Evolutionary conservation across 768 basidiomycete genomes (phyloP).

Genomic region (Mrakia frigida): DNA sequence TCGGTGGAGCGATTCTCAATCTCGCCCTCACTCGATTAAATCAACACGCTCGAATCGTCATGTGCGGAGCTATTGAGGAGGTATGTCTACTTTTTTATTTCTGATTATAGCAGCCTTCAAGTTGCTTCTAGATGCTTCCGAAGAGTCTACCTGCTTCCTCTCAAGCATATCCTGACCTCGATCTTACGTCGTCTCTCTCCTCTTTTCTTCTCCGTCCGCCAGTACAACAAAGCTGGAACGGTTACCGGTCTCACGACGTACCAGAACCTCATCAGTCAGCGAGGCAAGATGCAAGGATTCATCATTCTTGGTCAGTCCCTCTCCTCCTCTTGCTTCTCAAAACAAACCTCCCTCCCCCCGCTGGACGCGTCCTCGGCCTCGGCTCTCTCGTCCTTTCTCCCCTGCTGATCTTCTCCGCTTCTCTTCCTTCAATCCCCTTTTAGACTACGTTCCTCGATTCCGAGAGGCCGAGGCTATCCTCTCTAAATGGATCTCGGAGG

Average conservation of each 20-base stretch:
- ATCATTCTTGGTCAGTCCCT: conserved; percentile 16
- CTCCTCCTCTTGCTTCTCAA: neutral
- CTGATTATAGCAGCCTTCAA: neutral
- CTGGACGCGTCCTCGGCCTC: neutral
- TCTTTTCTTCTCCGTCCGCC: neutral
- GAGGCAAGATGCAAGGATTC: conserved; percentile 20
- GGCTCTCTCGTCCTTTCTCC: no score
- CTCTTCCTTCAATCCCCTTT: neutral
- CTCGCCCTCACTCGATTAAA: conserved; percentile 9
- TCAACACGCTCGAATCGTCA: conserved; percentile 19
- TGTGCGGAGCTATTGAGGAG: conserved; percentile 26
- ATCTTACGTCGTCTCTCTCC: neutral
- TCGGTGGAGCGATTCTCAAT: conserved; percentile 47
- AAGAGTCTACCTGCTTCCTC: no score
- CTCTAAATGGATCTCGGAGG: conserved; percentile 1
- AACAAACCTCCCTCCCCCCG: no score
- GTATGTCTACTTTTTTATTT: neutral
- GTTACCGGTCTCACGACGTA: neutral
- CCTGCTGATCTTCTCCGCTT: neutral
- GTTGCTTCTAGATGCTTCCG: neutral
- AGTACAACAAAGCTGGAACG: conserved; percentile 12
- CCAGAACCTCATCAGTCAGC: conserved; percentile 25
- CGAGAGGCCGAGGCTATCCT: conserved; percentile 4
- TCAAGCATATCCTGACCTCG: no score
- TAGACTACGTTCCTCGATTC: conserved; percentile 14